A percentile compares a stretch with the other conserved stretches of the same genome.
phyloP scores from a whole-genome alignment of 371 early-diverging fungal species.

The Syncephalastrum sp. region DNA sequence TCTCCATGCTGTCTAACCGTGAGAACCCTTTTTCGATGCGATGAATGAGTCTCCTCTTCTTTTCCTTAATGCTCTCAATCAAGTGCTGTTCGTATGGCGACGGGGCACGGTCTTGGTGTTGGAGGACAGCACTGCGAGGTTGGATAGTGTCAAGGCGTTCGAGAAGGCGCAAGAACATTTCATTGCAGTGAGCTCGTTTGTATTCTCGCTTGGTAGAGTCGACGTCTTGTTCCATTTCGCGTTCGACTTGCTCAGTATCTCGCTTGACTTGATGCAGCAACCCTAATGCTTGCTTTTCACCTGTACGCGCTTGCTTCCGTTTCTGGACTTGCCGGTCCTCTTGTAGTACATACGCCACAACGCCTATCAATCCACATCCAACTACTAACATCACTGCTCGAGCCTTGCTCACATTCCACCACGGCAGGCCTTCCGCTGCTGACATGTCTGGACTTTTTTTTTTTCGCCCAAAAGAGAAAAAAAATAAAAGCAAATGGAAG shows the following conservation, averaged over 20 bases:
- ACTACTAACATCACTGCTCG: too few species aligned
- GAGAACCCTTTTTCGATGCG: constrained; percentile 12
- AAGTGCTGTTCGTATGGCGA: constrained; percentile 21
- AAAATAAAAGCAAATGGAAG: too few species aligned
- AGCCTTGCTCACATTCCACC: too few species aligned
- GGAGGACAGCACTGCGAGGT: constrained; percentile 26
- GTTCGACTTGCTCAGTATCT: constrained; percentile 19
- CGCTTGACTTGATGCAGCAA: constrained; percentile 27
- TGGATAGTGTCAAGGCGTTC: constrained; percentile 41
- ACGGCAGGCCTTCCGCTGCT: too few species aligned
- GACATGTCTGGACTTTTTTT: too few species aligned
- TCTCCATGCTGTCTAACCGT: constrained; percentile 1
- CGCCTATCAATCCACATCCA: too few species aligned
- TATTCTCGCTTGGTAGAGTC: constrained; percentile 18
- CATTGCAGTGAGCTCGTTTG: constrained; percentile 32
- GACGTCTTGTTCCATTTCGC: constrained; percentile 14
- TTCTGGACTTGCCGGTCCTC: constrained; percentile 32
- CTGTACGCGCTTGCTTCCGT: constrained; percentile 20
- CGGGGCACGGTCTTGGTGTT: constrained; percentile 6
- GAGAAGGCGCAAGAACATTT: constrained; percentile 32
- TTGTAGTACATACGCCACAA: constrained; percentile 22
- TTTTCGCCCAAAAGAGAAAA: too few species aligned
- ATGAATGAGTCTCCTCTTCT: constrained; percentile 28
- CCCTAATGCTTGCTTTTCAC: constrained; percentile 20
- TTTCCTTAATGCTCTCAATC: constrained; percentile 27